Evolutionary conservation across 805 yeast genomes (phyloP), one percentile per base, ranked within the genome.

Genomic region (Lachancea cidri): DNA sequence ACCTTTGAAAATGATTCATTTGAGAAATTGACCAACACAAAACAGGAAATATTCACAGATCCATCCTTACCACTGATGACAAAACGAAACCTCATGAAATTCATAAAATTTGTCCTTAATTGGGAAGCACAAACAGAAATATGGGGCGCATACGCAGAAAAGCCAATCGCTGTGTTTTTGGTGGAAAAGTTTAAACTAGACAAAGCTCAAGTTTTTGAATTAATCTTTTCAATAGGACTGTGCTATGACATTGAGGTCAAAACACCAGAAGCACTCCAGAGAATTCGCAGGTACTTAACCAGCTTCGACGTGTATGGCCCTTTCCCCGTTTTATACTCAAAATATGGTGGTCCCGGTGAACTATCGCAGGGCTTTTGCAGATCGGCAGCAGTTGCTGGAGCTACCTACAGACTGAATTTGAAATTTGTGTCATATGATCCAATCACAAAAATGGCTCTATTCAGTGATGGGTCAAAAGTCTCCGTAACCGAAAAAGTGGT

Each of bases 361-460:
- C 70, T 91, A 19, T 81, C 95, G 13, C 98, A 91, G 67, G 98
- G 97, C 1, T 91, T 93, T 64, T 91, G 97, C 66, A 75, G 98
- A 53, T 84, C 95, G 43, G 98, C 98, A 3, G 98, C 98, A 11
- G 98, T 91, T 47, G 98, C 93, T 15, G 98, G 98, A 41, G 83
- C 97, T 41, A 86, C 94, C 25, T 91, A 93, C 66, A 87, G 88
- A 62, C 71, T 91, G 42, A 79, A 82, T 57, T 82, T 93, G 13
- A 67, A 72, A 30, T 64, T 91, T 39, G 66, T 66, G 4, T 76
- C 77, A 29, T 87, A 70, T 64, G 91, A 91, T 59, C 77, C 82
- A 27, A 66, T 61, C 19, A 67, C 77, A 22, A 81, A 84, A 54
- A 68, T 79, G 17, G 96, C 95, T 5, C 68, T 69, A 30, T 79